Conservation (phyloP, 441 rosid genomes). For the Isatis lusitanica region DNA sequence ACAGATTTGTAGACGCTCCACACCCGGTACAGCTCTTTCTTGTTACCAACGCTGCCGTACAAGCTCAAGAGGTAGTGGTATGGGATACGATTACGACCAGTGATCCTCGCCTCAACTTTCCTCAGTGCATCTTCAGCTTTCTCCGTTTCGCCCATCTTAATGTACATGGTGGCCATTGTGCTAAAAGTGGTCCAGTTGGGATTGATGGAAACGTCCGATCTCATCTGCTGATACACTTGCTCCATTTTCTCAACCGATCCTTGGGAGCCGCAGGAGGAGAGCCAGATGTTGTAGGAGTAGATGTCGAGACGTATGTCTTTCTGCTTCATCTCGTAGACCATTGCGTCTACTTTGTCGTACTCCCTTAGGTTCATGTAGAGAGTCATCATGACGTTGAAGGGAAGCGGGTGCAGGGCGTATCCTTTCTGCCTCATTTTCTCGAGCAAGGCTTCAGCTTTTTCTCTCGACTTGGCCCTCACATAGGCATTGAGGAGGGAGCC, state of each 20-base stretch:
- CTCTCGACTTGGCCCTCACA: conserved; percentile 56
- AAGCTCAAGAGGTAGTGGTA: conserved; percentile 86
- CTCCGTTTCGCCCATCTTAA: conserved; percentile 66
- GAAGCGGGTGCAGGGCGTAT: conserved; percentile 63
- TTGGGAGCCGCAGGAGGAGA: conserved; percentile 70
- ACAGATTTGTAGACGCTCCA: conserved; percentile 79
- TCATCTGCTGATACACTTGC: conserved; percentile 75
- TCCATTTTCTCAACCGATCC: conserved; percentile 77
- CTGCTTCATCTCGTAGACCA: conserved; percentile 76
- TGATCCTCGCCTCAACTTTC: conserved; percentile 77
- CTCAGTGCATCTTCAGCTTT: conserved; percentile 79
- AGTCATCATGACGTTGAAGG: conserved; percentile 96
- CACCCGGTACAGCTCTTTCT: conserved; percentile 66
- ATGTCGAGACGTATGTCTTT: conserved; percentile 66
- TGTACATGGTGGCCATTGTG: conserved; percentile 90
- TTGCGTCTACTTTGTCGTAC: conserved; percentile 64
- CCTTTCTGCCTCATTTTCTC: conserved; percentile 68
- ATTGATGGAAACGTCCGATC: conserved; percentile 51
- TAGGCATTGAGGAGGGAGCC: conserved; percentile 87
- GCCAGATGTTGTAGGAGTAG: conserved; percentile 91
- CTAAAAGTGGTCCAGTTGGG: conserved; percentile 96
- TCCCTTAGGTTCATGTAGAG: conserved; percentile 81
- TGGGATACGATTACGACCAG: conserved; percentile 78
- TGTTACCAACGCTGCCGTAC: conserved; percentile 74
- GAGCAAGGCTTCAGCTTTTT: conserved; percentile 69